A percentile compares a stretch with the other conserved stretches of the same genome.
Evolutionary conservation across 1,284 basidiomycete species (phyloP).

Genomic region (Porodaedalea pini): DNA sequence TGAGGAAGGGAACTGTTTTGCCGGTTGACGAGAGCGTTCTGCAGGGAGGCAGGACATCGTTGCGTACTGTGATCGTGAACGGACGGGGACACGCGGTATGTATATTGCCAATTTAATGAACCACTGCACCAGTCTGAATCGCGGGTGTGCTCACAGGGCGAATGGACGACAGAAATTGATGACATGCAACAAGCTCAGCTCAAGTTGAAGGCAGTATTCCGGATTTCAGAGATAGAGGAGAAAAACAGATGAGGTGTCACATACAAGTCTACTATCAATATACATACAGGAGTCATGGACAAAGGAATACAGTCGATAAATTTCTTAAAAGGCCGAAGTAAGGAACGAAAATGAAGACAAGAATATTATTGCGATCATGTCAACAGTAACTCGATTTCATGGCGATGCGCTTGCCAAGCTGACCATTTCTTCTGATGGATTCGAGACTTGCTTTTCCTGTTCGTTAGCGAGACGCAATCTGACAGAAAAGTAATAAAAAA

Average conservation of each 20-base stretch:
- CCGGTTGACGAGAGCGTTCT: neutral
- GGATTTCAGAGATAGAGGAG: neutral
- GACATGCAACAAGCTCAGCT: neutral
- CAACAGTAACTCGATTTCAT: neutral
- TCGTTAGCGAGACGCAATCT: conserved; percentile 9
- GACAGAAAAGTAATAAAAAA: neutral
- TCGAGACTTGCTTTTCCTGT: neutral
- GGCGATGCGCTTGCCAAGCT: neutral
- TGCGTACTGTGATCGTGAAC: neutral
- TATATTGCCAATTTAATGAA: neutral
- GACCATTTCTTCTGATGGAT: neutral
- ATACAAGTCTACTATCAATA: no score
- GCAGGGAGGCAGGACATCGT: neutral
- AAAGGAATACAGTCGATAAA: no score
- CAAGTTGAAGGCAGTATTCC: neutral
- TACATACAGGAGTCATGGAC: no score
- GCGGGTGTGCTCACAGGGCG: neutral
- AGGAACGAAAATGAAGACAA: neutral
- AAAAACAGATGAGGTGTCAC: no score
- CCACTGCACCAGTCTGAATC: no score
- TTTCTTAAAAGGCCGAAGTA: no score
- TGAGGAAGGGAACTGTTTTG: neutral
- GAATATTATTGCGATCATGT: neutral
- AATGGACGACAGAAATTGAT: neutral
- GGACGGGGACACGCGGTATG: neutral